Conservation (phyloP, 192 early-diverging fungal genomes). For the Glomus cerebriforme region DNA sequence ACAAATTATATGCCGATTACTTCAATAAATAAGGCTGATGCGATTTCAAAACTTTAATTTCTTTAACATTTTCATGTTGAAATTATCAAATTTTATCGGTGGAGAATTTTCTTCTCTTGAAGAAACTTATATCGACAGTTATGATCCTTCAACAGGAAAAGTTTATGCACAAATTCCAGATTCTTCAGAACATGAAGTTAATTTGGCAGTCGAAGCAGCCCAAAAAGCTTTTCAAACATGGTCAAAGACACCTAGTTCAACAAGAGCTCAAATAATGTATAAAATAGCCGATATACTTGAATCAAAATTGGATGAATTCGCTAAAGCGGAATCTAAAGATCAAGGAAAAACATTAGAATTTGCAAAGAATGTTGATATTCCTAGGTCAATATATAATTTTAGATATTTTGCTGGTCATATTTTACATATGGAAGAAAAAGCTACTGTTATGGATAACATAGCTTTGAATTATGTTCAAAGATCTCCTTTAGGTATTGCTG, state of each 20-base stretch:
- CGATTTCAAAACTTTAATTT: too few species aligned
- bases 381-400: conserved; percentile 63
- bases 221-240: conserved; percentile 61
- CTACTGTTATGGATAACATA: conserved; percentile 51
- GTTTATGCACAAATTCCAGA: conserved; percentile 55
- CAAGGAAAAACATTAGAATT: conserved; percentile 71
- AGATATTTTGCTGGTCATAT: conserved; percentile 68
- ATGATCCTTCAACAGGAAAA: conserved; percentile 14
- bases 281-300: conserved; percentile 59
- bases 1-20: too few species aligned
- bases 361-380: conserved; percentile 64
- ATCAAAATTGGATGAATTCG: conserved; percentile 58
- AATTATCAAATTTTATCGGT: not conserved
- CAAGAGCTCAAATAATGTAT: conserved; percentile 55
- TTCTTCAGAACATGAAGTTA: conserved; percentile 57
- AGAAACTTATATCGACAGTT: not conserved
- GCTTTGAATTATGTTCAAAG: conserved; percentile 52
- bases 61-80: not conserved
- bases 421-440: conserved; percentile 49
- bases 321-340: conserved; percentile 64
- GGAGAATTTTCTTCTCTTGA: not conserved
- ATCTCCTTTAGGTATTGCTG: conserved; percentile 66
- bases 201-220: conserved; percentile 62
- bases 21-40: too few species aligned
- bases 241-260: conserved; percentile 51